These are phyloP conservation scores for Naematelia encephala DNA, from an alignment of 768 basidiomycete genomes.

Conservation along the genomic window DNA sequence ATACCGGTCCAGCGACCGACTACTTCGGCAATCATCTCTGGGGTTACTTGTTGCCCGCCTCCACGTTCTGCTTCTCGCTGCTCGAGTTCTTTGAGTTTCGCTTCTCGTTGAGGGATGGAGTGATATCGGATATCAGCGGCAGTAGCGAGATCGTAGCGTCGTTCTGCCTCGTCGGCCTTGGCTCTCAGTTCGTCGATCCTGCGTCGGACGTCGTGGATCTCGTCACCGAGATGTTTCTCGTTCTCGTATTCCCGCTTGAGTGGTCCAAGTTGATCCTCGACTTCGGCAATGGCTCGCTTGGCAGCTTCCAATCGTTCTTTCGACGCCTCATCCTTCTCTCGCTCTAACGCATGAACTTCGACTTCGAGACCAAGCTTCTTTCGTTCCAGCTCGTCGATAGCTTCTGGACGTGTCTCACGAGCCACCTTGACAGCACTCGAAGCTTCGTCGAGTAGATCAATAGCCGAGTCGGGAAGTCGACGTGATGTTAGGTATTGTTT, in stretches of 20 bases:
- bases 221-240: conserved; percentile 76
- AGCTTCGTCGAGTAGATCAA: conserved; percentile 89
- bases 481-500: conserved; percentile 72
- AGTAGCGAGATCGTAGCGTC: conserved; percentile 61
- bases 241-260: conserved; percentile 81
- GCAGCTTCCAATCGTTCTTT: conserved; percentile 74
- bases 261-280: conserved; percentile 79
- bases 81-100: conserved; percentile 55
- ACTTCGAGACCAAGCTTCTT: conserved; percentile 86
- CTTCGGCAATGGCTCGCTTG: conserved; percentile 72
- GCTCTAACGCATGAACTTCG: conserved; percentile 88
- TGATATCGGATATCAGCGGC: conserved; percentile 75
- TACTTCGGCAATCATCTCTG: conserved; percentile 90
- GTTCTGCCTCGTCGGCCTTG: conserved; percentile 89
- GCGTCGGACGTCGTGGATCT: conserved; percentile 69
- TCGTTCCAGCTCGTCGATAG: conserved; percentile 84
- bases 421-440: conserved; percentile 80
- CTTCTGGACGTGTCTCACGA: conserved; percentile 90
- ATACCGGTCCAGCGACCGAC: conserved; percentile 91
- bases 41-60: conserved; percentile 58
- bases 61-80: conserved; percentile 61
- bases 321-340: conserved; percentile 84
- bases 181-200: conserved; percentile 86
- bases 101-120: conserved; percentile 81
- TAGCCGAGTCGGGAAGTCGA: conserved; percentile 60